Evolutionary conservation across 495 filamentous ascomycete genomes (phyloP).

Genomic region (Penicillium steckii): DNA sequence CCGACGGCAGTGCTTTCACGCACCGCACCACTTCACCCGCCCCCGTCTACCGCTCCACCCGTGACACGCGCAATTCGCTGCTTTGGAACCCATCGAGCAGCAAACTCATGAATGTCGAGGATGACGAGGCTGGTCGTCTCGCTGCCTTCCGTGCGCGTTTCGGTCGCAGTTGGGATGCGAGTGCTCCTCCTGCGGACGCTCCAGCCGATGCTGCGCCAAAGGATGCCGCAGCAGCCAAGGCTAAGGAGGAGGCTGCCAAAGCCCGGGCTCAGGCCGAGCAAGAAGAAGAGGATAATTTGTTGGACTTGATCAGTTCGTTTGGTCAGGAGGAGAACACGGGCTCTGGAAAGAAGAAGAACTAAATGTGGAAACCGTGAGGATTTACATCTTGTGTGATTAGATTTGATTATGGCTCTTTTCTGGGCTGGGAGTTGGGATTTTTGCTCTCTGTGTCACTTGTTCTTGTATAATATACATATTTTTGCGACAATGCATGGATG

Average conservation of each 20-base stretch:
- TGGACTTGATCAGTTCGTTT: slow-evolving; percentile 71
- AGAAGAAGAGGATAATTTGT: slow-evolving; percentile 57
- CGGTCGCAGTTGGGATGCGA: slow-evolving; percentile 78
- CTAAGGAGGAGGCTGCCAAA: slow-evolving; percentile 30
- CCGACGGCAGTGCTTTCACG: slow-evolving; percentile 86
- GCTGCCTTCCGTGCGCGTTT: slow-evolving; percentile 81
- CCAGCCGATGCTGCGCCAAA: slow-evolving; percentile 12
- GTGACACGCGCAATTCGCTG: slow-evolving; percentile 83
- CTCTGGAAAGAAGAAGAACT: slow-evolving; percentile 34
- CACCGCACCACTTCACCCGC: slow-evolving; percentile 83
- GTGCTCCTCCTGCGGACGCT: slow-evolving; percentile 26
- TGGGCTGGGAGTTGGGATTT: slow-evolving; percentile 22
- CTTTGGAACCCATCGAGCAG: slow-evolving; percentile 85
- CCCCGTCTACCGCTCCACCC: slow-evolving; percentile 71
- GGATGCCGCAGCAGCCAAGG: slow-evolving; percentile 29
- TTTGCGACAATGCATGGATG: slow-evolving; percentile 12
- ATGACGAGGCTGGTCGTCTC: slow-evolving; percentile 91
- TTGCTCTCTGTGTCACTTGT: slow-evolving; percentile 15
- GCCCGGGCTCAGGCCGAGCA: slow-evolving; percentile 32
- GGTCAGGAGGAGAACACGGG: slow-evolving; percentile 40
- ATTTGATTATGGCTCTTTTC: not conserved
- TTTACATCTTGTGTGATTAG: slow-evolving; percentile 1
- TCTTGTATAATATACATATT: slow-evolving; percentile 31
- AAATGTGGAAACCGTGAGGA: not conserved
- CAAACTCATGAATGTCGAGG: slow-evolving; percentile 80